A percentile compares a stretch with the other conserved stretches of the same genome.
Evolutionary conservation across 768 basidiomycete species (phyloP).

Genomic region (Phanerodontia chrysosporium): DNA sequence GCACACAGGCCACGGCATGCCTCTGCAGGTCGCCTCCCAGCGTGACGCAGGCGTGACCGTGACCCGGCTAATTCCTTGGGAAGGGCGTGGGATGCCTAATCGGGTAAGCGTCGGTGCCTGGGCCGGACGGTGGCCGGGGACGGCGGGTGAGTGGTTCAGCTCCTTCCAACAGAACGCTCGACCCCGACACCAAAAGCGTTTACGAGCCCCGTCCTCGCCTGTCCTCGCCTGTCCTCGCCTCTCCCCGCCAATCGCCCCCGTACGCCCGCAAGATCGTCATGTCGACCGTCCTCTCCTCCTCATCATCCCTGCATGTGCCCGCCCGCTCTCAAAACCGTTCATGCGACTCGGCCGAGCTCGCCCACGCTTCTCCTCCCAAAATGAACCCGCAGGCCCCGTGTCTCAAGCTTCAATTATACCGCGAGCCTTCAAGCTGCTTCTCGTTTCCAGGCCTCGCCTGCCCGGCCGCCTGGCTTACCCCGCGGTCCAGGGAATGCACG

Average conservation of each 20-base stretch:
- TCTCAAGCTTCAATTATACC: not conserved
- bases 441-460: not conserved
- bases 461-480: not conserved
- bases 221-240: too few species aligned
- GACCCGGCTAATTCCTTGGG: not conserved
- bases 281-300: not conserved
- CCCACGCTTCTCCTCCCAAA: not conserved
- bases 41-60: not conserved
- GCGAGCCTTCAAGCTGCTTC: not conserved
- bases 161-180: not conserved
- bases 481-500: not conserved
- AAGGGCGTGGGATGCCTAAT: slow-evolving; percentile 1
- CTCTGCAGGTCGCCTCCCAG: too few species aligned
- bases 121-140: slow-evolving; percentile 2
- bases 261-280: not conserved
- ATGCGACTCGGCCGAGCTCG: not conserved
- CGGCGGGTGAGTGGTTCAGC: not conserved
- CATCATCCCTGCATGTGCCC: not conserved
- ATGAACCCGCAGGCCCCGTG: not conserved
- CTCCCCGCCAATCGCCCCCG: too few species aligned
- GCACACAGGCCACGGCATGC: not conserved
- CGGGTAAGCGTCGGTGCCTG: slow-evolving; percentile 6
- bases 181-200: not conserved
- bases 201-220: not conserved
- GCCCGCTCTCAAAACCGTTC: not conserved